phyloP scores from a whole-genome alignment of 257 asterid species.

The Vinca minor region DNA sequence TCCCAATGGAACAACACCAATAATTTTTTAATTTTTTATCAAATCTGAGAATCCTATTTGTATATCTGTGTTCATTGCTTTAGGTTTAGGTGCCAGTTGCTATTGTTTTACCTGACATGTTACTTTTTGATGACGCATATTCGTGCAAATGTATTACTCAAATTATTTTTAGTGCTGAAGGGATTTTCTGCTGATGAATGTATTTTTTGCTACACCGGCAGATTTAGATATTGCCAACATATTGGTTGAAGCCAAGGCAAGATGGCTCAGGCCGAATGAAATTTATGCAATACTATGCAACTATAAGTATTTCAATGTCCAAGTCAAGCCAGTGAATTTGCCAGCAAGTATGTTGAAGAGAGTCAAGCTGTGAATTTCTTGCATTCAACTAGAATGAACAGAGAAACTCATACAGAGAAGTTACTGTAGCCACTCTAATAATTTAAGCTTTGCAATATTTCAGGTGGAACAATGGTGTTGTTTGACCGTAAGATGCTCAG shows the following conservation, averaged over 20 bases:
- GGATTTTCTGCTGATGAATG: slow-evolving; percentile 1
- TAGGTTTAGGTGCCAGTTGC: not conserved
- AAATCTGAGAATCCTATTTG: too few relatives aligned
- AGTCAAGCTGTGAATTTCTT: not conserved
- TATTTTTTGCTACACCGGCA: slow-evolving; percentile 28
- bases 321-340: slow-evolving; percentile 80
- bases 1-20: too few relatives aligned
- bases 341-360: slow-evolving; percentile 52
- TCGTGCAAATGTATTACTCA: not conserved
- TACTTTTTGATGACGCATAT: not conserved
- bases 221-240: slow-evolving; percentile 66
- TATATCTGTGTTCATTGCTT: too few relatives aligned
- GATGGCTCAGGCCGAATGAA: slow-evolving; percentile 98
- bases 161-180: not conserved
- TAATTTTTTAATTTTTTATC: too few relatives aligned
- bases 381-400: not conserved
- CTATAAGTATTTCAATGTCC: slow-evolving; percentile 55
- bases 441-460: slow-evolving; percentile 16
- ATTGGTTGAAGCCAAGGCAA: slow-evolving; percentile 68
- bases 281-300: slow-evolving; percentile 85
- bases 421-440: slow-evolving; percentile 15
- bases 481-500: slow-evolving; percentile 97
- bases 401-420: not conserved
- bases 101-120: not conserved
- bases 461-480: slow-evolving; percentile 85